Conservation (phyloP, 352 stramenopile species). For the Phytophthora syringae region DNA sequence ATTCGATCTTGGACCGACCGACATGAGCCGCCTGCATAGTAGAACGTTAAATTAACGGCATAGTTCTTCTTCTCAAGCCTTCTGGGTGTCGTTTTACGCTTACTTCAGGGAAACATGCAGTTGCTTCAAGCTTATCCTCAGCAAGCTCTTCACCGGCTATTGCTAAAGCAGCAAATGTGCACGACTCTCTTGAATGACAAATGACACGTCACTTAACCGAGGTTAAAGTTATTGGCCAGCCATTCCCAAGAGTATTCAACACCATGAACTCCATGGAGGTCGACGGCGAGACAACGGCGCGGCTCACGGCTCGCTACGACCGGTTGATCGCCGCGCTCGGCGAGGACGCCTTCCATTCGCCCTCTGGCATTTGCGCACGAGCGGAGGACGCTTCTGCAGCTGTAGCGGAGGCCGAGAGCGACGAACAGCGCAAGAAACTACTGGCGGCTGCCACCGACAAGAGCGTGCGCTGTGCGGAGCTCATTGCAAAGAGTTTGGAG, state of each 20-base stretch:
- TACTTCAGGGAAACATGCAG: too few relatives aligned
- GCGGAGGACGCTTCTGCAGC: slow-evolving; percentile 46
- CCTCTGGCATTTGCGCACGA: slow-evolving; percentile 34
- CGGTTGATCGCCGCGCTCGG: slow-evolving; percentile 63
- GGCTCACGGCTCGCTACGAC: slow-evolving; percentile 57
- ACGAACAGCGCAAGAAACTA: slow-evolving; percentile 46
- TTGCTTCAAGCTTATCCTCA: too few relatives aligned
- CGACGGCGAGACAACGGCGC: slow-evolving; percentile 10
- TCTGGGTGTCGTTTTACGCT: too few relatives aligned
- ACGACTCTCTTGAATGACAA: background rate
- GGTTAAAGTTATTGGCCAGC: slow-evolving; percentile 5
- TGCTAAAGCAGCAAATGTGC: too few relatives aligned
- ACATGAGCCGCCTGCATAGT: too few relatives aligned
- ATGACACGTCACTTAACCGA: background rate
- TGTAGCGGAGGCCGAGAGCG: slow-evolving; percentile 24
- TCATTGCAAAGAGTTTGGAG: slow-evolving; percentile 78
- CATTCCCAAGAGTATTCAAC: slow-evolving; percentile 21
- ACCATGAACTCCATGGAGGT: slow-evolving; percentile 7
- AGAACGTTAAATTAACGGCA: too few relatives aligned
- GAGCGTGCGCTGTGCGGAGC: slow-evolving; percentile 75
- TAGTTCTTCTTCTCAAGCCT: too few relatives aligned
- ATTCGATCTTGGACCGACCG: too few relatives aligned
- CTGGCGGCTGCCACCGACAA: slow-evolving; percentile 51
- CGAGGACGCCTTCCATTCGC: slow-evolving; percentile 55
- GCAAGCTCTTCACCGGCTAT: too few relatives aligned